Evolutionary conservation across 2,329 filamentous ascomycete species (phyloP), one percentile per base, ranked within the genome.

Genomic region (Exserohilum turcica): DNA sequence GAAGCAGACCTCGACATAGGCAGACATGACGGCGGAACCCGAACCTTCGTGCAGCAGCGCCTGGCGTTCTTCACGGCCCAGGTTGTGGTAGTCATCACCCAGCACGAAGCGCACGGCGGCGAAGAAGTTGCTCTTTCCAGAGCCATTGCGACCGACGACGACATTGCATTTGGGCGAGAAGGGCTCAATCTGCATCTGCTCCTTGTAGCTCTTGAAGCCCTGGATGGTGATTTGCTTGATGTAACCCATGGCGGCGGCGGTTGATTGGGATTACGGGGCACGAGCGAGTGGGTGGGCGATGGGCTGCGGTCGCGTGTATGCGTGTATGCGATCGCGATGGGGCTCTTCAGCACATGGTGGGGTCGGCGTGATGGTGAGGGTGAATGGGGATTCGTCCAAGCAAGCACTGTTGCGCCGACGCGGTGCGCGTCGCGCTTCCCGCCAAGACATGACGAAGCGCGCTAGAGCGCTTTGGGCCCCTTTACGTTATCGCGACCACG

Each of bases 141-240:
- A 97, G 63, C 94, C 94, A 86, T 99, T 99, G 80, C 94, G 93
- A 64, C 94, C 94, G 70, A 99, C 94, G 68, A 99, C 96, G 65
- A 99, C 92, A 80, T 99, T 99, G 70, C 93, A 94, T 70, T 95
- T 95, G 47, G 93, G 88, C 38, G 93, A 97, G 78, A 99, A 99
- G 56, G 93, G 93, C 74, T 99, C 94, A 74, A 97, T 97, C 74
- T 97, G 91, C 46, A 92, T 97, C 76, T 99, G 95, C 73, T 99
- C 93, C 83, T 99, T 99, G 86, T 99, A 99, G 84, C 92, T 97
- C 80, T 99, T 99, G 80, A 99, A 99, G 86, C 94, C 94, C 77
- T 99, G 94, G 74, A 99, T 97, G 77, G 97, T 97, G 76, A 97
- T 97, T 81, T 99, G 94, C 78, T 99, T 99, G 84, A 99, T 97